Conservation (phyloP, 176 grass and related monocot genomes). For the Sorghum bicolor region Sorghum_bicolor_NCBIv3 NC_012872.2:71207001-71207500, state of each 20-base stretch:
- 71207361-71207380: conserved; percentile 82
- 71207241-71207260: neutral
- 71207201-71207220: conserved; percentile 2
- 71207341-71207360: conserved; percentile 54
- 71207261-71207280: neutral
- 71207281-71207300: neutral
- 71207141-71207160: neutral
- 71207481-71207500: neutral
- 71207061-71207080: neutral
- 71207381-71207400: conserved; percentile 51
- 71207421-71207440: conserved; percentile 53
- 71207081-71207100: neutral
- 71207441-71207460: conserved; percentile 22
- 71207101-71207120: neutral
- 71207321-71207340: neutral
- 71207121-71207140: neutral
- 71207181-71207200: neutral
- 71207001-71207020: conserved; percentile 93
- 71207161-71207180: neutral
- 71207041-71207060: conserved; percentile 45
- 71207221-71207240: neutral
- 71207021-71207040: conserved; percentile 96
- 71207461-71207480: neutral
- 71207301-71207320: neutral
- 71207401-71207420: conserved; percentile 68